Evolutionary conservation across 1,139 yeast genomes (phyloP), one percentile per base, ranked within the genome.

Genomic region (Yamadazyma epiphylla): DNA sequence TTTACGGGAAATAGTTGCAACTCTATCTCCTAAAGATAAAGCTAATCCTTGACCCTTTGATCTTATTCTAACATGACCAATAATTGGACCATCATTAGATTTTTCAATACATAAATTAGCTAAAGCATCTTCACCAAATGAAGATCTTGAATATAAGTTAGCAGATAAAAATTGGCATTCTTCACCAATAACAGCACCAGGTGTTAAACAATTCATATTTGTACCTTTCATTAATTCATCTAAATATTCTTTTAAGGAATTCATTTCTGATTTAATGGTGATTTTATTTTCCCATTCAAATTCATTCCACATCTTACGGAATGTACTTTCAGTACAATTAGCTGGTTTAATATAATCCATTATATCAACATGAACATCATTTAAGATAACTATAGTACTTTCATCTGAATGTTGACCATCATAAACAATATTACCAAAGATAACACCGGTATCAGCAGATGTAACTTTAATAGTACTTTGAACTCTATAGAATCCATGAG

Each of bases 221-320:
- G 98, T 91, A 29, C 88, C 91, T 39, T 71, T 69, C 64, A 87
- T 69, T 49, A 94, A 66, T 48, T 76, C 81, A 36, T 80, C 83
- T 57, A 94, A 70, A 61, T 87, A 94, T 30, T 77, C 86, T 52
- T 81, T 82, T 52, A 94, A 72, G 2, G 89, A 64, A 25, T 74
- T 61, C 48, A 81, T 70, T 34, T 69, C 70, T 3, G 94, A 80
- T 48, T 84, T 81, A 53, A 94, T 85, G 40, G 91, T 85, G 51
- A 94, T 91, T 67, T 94, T 94, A 65, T 94, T 94, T 61, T 94
- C 99, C 99, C 99, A 94, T 64, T 94, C 99, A 55, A 94, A 94
- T 58, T 89, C 97, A 56, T 88, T 86, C 99, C 99, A 94, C 97
- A 89, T 89, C 49, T 80, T 77, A 51, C 98, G 85, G 85, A 94